A percentile compares a stretch with the other conserved stretches of the same genome.
Evolutionary conservation across 139 green algal species (phyloP).

Genomic region (Coccomyxa sp.): DNA sequence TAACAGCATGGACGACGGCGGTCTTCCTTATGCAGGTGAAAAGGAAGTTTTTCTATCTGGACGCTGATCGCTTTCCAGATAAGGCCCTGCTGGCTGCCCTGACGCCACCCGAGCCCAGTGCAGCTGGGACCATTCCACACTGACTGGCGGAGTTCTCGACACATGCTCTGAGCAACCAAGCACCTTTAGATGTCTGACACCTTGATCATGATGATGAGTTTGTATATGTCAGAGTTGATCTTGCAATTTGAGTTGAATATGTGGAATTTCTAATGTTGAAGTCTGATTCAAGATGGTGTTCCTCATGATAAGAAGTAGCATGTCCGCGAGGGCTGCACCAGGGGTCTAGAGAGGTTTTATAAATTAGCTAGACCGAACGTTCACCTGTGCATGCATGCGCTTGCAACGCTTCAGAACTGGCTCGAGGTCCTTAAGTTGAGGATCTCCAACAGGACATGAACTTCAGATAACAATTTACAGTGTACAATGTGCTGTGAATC

Average conservation of each 20-base stretch:
- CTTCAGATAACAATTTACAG: too few relatives aligned
- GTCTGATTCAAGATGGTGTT: too few relatives aligned
- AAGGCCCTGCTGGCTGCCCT: slow-evolving; percentile 33
- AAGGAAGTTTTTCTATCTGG: slow-evolving; percentile 30
- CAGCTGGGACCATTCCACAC: background rate
- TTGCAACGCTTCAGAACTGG: too few relatives aligned
- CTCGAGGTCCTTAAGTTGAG: too few relatives aligned
- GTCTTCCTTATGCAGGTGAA: slow-evolving; percentile 4
- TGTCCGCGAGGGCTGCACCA: too few relatives aligned
- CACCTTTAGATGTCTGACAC: background rate
- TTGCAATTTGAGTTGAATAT: background rate
- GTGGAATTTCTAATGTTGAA: background rate
- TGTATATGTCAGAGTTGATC: background rate
- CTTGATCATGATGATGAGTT: background rate
- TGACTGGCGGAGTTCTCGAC: background rate
- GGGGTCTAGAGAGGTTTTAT: too few relatives aligned
- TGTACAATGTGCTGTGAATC: too few relatives aligned
- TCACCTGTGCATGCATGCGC: too few relatives aligned
- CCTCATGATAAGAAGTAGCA: too few relatives aligned
- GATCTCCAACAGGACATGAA: too few relatives aligned
- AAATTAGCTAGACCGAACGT: too few relatives aligned
- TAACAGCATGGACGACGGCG: background rate
- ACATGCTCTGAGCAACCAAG: background rate
- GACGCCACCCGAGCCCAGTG: slow-evolving; percentile 19
- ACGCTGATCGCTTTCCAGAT: slow-evolving; percentile 30